Evolutionary conservation across 768 basidiomycete species (phyloP).

Genomic region (Suillus subalutaceus): DNA sequence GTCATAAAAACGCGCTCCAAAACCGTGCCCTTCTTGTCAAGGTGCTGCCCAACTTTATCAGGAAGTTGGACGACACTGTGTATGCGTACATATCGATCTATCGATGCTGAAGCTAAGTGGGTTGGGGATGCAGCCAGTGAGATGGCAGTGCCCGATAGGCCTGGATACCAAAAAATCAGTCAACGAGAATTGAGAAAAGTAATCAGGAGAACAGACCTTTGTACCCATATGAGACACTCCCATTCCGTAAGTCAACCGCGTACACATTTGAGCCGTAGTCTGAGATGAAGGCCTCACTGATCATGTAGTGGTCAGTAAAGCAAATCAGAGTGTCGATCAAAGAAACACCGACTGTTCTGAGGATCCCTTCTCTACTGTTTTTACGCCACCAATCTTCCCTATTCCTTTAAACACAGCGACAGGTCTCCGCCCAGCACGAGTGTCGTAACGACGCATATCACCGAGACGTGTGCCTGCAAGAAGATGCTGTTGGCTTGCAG

Average conservation of each 20-base stretch:
- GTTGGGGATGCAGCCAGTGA: slow-evolving; percentile 61
- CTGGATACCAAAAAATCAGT: slow-evolving; percentile 36
- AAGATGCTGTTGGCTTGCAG: slow-evolving; percentile 49
- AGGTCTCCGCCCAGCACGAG: slow-evolving; percentile 66
- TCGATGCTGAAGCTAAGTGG: slow-evolving; percentile 59
- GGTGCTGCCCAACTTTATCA: slow-evolving; percentile 45
- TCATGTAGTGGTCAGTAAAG: slow-evolving; percentile 8
- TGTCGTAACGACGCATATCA: slow-evolving; percentile 77
- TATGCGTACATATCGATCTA: slow-evolving; percentile 72
- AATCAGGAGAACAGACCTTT: slow-evolving; percentile 47
- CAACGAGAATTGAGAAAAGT: slow-evolving; percentile 4
- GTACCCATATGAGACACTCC: slow-evolving; percentile 64
- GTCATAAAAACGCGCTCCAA: slow-evolving; percentile 68
- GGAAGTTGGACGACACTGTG: slow-evolving; percentile 65
- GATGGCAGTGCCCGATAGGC: slow-evolving; percentile 69
- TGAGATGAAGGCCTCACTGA: slow-evolving; percentile 69
- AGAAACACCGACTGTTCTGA: slow-evolving; percentile 60
- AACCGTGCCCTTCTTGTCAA: slow-evolving; percentile 60
- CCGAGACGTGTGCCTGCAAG: slow-evolving; percentile 77
- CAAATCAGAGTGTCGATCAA: neutral
- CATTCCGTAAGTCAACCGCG: slow-evolving; percentile 71
- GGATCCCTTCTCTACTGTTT: slow-evolving; percentile 56
- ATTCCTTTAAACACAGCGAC: slow-evolving; percentile 67
- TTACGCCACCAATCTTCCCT: slow-evolving; percentile 64
- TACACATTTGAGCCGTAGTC: slow-evolving; percentile 68